phyloP scores from a whole-genome alignment of 495 filamentous ascomycete genomes.

The Letharia columbiana region DNA sequence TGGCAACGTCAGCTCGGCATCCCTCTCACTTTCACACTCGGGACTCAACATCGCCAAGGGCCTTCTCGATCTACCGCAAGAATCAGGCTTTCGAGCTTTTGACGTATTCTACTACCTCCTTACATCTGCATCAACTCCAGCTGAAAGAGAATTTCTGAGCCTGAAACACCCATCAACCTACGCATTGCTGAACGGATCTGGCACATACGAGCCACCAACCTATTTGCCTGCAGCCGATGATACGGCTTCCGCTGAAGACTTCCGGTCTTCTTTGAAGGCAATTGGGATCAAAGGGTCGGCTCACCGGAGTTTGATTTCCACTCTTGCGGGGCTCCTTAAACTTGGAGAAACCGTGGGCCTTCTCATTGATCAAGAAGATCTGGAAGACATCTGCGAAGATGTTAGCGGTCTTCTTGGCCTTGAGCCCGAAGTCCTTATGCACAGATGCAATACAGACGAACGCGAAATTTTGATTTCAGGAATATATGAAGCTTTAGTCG shows the following conservation, averaged over 20 bases:
- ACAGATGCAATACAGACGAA: slow-evolving; percentile 73
- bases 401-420: slow-evolving; percentile 77
- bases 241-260: slow-evolving; percentile 86
- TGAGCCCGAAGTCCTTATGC: slow-evolving; percentile 73
- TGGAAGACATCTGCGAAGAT: slow-evolving; percentile 85
- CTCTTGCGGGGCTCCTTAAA: slow-evolving; percentile 79
- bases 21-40: slow-evolving; percentile 71
- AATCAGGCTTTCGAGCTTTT: slow-evolving; percentile 85
- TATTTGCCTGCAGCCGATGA: slow-evolving; percentile 94
- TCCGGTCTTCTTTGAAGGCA: slow-evolving; percentile 68
- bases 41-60: slow-evolving; percentile 81
- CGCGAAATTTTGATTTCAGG: slow-evolving; percentile 73
- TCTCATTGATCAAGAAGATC: slow-evolving; percentile 72
- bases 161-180: slow-evolving; percentile 74
- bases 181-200: slow-evolving; percentile 66
- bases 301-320: slow-evolving; percentile 70
- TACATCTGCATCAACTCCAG: slow-evolving; percentile 78
- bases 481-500: slow-evolving; percentile 88
- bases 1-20: slow-evolving; percentile 67
- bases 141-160: slow-evolving; percentile 85
- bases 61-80: slow-evolving; percentile 68
- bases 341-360: slow-evolving; percentile 84
- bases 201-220: slow-evolving; percentile 76
- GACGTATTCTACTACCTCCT: slow-evolving; percentile 97
- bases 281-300: slow-evolving; percentile 86